Conservation (phyloP, 208 protist genomes). For the Crithidia sp. region DNA sequence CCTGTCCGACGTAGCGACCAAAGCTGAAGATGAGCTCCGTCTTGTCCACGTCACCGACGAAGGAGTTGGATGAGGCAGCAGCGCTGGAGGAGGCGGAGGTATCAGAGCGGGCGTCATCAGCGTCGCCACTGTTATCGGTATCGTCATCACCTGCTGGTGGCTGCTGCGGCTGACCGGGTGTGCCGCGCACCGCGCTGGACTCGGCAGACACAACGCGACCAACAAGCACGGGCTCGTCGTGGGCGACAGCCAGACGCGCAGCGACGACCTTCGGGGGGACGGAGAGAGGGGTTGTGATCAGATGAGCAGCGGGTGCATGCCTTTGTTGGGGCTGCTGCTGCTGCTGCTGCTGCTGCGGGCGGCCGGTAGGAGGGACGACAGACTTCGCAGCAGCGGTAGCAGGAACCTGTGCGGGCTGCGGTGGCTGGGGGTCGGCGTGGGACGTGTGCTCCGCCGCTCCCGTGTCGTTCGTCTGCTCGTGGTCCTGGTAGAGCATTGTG, state of each 20-base stretch:
- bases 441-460: neutral
- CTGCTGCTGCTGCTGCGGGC: neutral
- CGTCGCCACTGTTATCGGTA: neutral
- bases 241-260: neutral
- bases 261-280: neutral
- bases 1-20: conserved; percentile 63
- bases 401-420: neutral
- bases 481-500: conserved; percentile 8
- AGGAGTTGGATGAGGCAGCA: conserved; percentile 21
- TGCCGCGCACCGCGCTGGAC: neutral
- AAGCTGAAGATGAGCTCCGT: conserved; percentile 61
- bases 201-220: conserved; percentile 21
- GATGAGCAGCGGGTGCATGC: neutral
- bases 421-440: conserved; percentile 1
- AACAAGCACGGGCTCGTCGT: conserved; percentile 16
- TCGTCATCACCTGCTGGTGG: neutral
- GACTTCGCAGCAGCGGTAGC: neutral
- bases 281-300: neutral
- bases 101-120: conserved; percentile 8
- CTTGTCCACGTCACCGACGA: conserved; percentile 15
- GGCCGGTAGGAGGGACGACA: neutral
- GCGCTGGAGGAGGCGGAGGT: conserved; percentile 19
- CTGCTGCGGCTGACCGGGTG: neutral
- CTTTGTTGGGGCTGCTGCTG: neutral
- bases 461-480: neutral